These are phyloP conservation scores for Misopates orontium DNA, from an alignment of 257 asterid species.

Conservation along the genomic window DNA sequence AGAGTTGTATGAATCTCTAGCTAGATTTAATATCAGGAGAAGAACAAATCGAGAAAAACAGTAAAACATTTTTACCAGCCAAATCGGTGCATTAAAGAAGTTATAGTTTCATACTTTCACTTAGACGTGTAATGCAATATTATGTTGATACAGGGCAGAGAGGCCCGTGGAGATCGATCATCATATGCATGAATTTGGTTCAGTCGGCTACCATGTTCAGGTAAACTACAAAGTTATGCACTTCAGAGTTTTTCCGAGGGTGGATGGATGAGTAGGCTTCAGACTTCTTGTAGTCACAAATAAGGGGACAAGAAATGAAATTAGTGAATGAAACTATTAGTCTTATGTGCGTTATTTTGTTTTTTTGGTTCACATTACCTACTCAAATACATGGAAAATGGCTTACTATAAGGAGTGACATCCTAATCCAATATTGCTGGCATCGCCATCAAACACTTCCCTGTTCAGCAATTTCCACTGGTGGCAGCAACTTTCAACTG, in stretches of 20 bases:
- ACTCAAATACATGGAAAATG: no score
- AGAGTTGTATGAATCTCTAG: background rate
- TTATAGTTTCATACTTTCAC: background rate
- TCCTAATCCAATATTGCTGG: no score
- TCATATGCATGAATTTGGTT: slow-evolving; percentile 81
- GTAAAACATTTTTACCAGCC: background rate
- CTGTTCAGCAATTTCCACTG: no score
- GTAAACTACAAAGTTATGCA: slow-evolving; percentile 32
- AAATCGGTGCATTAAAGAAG: background rate
- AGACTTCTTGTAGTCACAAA: background rate
- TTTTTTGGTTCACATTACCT: no score
- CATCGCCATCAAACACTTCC: no score
- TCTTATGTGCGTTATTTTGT: background rate
- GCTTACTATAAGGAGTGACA: no score
- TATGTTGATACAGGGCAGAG: slow-evolving; percentile 48
- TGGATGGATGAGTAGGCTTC: background rate
- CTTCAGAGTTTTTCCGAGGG: background rate
- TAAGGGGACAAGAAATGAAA: background rate
- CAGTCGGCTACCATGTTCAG: slow-evolving; percentile 78
- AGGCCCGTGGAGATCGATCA: slow-evolving; percentile 65
- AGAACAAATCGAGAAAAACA: background rate
- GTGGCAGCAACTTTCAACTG: no score
- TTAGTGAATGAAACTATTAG: no score
- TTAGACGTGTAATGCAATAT: slow-evolving; percentile 5
- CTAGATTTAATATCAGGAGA: no score